Evolutionary conservation across 331 rosid species (phyloP).

Genomic region (Quercus tomentella): DNA sequence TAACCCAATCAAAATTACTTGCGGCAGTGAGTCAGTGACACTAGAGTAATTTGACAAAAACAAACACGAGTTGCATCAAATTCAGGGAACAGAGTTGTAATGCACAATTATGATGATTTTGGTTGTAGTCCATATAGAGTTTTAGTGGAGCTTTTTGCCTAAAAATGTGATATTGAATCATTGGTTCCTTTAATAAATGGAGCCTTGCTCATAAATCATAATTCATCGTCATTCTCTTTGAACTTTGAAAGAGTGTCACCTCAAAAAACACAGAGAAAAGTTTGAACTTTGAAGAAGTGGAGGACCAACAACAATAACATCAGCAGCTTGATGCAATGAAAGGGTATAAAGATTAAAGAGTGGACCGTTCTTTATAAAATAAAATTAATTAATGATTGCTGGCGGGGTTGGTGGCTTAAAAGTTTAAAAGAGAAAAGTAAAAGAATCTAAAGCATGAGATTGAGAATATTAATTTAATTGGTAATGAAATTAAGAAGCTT

Average conservation of each 20-base stretch:
- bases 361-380: not conserved
- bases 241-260: too few species aligned
- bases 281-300: not conserved
- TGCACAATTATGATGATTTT: not conserved
- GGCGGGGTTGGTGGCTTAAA: conserved; percentile 18
- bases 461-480: not conserved
- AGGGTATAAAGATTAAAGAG: not conserved
- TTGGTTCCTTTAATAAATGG: not conserved
- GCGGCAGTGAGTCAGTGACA: not conserved
- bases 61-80: not conserved
- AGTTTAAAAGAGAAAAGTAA: conserved; percentile 13
- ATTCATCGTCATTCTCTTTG: not conserved
- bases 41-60: not conserved
- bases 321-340: not conserved
- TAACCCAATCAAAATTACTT: not conserved
- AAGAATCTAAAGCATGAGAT: conserved; percentile 10
- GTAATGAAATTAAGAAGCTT: conserved; percentile 7
- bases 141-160: not conserved
- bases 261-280: too few species aligned
- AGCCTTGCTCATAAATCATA: not conserved
- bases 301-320: not conserved
- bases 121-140: not conserved
- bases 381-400: conserved; percentile 2
- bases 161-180: not conserved
- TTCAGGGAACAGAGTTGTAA: not conserved